Evolutionary conservation across 805 yeast genomes (phyloP), one percentile per base, ranked within the genome.

Genomic region (Schizosaccharomyces cryophilus): DNA sequence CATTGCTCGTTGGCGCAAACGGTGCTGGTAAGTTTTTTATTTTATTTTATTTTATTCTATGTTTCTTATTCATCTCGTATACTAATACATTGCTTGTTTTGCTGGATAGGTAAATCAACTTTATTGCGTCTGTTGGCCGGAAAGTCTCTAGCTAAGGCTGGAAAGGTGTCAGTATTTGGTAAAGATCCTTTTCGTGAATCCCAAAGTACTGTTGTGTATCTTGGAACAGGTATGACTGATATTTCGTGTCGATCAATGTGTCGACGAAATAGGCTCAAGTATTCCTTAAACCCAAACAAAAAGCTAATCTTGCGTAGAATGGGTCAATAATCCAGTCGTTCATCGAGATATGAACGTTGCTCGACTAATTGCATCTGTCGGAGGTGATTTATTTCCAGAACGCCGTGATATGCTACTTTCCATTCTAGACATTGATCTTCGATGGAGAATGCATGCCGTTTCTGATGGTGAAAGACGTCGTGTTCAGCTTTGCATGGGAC

Each of bases 391-490:
- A 42, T 87, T 73, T 66, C 75, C 81, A 0, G 89, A 84, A 51
- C 78, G 97, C 66, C 78, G 96, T 62, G 90, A 88, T 65, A 73
- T 75, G 65, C 77, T 93, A 63, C 75, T 90, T 45, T 79, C 83
- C 42, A 77, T 93, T 61, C 73, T 93, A 65, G 98, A 90, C 66
- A 82, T 93, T 62, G 94, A 90, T 67, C 76, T 87, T 31, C 75
- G 77, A 19, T 93, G 98, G 98, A 80, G 88, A 65, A 89, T 93
- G 96, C 84, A 85, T 65, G 80, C 79, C 60, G 82, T 90, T 51
- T 84, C 95, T 59, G 98, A 93, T 69, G 98, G 98, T 31, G 96
- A 93, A 69, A 78, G 97, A 63, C 77, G 98, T 66, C 76, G 98
- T 63, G 97, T 93, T 1, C 98, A 93, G 69, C 74, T 93, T 62